Conservation (phyloP, 768 basidiomycete species). For the Nevesoporus exiguus region DNA sequence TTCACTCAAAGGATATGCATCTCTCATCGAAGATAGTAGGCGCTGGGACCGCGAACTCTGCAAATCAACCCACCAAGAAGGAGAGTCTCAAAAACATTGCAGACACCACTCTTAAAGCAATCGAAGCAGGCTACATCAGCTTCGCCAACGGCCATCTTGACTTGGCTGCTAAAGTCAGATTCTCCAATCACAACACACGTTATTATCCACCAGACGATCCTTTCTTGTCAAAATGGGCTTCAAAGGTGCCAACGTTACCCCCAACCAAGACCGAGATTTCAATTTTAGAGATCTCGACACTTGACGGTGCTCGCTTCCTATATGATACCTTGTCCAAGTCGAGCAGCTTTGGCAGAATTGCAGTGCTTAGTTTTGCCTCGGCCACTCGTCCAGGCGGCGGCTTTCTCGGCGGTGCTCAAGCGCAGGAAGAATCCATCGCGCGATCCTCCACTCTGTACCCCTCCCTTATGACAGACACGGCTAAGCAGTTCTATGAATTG, state of each 20-base stretch:
- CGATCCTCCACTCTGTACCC: conserved; percentile 70
- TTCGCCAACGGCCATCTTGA: conserved; percentile 30
- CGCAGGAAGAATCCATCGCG: conserved; percentile 80
- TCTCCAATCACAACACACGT: conserved; percentile 42
- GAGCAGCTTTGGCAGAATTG: conserved; percentile 37
- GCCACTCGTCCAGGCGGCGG: conserved; percentile 76
- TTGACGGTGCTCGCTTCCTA: conserved; percentile 53
- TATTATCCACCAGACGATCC: conserved; percentile 51
- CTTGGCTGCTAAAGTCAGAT: conserved; percentile 33
- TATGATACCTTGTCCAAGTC: conserved; percentile 18
- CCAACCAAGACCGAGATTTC: conserved; percentile 36
- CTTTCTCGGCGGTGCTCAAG: conserved; percentile 66
- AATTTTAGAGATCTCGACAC: conserved; percentile 59
- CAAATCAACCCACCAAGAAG: conserved; percentile 4
- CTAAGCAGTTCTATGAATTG: conserved; percentile 57
- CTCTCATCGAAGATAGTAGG: not conserved
- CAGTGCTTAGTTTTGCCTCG: conserved; percentile 74
- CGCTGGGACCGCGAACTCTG: no score
- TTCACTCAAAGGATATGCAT: not conserved
- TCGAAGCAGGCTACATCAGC: conserved; percentile 44
- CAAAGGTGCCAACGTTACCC: conserved; percentile 9
- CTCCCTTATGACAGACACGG: conserved; percentile 53
- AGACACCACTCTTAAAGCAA: conserved; percentile 45
- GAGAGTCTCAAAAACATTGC: conserved; percentile 41
- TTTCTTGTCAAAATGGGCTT: conserved; percentile 45